A percentile compares a stretch with the other conserved stretches of the same genome.
Conservation (phyloP, 805 yeast genomes). For the Metschnikowia similis region DNA sequence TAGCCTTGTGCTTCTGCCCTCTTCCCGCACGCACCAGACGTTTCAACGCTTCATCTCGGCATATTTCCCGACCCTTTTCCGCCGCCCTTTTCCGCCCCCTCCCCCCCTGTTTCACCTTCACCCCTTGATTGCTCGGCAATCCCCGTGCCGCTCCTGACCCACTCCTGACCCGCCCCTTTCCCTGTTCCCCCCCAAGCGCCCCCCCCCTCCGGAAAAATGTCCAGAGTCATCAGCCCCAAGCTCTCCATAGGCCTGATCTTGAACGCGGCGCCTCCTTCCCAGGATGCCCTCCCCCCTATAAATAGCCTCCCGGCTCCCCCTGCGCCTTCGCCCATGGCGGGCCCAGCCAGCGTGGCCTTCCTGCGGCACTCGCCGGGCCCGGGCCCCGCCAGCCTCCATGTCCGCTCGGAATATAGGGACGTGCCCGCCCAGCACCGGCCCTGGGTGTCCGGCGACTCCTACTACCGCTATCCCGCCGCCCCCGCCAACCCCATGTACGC, state of each 20-base stretch:
- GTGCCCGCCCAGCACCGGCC: neutral
- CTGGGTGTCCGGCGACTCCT: neutral
- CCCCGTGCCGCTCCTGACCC: too few relatives aligned
- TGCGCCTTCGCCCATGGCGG: neutral
- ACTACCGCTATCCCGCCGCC: neutral
- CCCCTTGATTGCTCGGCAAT: too few relatives aligned
- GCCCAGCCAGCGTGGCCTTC: neutral
- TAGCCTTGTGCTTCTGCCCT: neutral
- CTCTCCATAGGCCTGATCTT: constrained; percentile 10
- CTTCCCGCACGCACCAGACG: neutral
- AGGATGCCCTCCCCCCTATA: neutral
- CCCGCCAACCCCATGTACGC: neutral
- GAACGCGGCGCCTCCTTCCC: constrained; percentile 4
- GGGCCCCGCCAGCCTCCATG: neutral
- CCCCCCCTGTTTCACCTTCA: neutral
- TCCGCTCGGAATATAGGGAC: neutral
- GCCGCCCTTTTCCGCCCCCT: neutral
- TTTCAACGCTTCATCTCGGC: neutral
- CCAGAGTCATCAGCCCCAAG: constrained; percentile 6
- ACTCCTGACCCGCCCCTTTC: neutral
- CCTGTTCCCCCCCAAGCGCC: too few relatives aligned
- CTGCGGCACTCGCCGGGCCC: neutral
- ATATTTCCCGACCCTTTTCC: too few relatives aligned
- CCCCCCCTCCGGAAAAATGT: neutral
- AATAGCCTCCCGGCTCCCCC: neutral